These are phyloP conservation scores for Solanum stenotomum DNA, from an alignment of 257 asterid genomes.

Conservation along the genomic window DNA sequence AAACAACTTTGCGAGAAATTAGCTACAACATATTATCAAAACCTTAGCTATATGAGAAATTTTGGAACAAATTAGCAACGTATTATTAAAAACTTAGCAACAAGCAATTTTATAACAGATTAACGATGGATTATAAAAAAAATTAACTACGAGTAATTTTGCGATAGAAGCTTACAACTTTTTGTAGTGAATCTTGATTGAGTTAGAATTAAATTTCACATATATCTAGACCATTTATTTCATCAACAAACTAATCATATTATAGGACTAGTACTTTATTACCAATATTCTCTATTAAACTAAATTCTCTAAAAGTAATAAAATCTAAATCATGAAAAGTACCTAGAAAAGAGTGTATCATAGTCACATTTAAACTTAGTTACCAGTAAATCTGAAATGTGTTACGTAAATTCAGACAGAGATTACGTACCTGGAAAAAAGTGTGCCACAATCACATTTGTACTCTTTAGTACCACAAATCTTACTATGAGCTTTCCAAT, in stretches of 20 bases:
- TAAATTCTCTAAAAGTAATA: not conserved
- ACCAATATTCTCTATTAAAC: not conserved
- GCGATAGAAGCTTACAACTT: not conserved
- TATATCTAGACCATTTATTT: not conserved
- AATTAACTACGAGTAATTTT: not conserved
- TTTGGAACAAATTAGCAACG: not conserved
- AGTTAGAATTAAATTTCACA: not conserved
- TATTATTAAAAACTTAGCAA: not conserved
- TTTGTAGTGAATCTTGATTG: not conserved
- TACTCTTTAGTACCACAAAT: slow-evolving; percentile 93
- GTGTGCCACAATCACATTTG: slow-evolving; percentile 93
- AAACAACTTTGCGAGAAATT: no score
- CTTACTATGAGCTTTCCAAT: slow-evolving; percentile 94
- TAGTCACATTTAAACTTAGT: not conserved
- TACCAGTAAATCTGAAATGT: no score
- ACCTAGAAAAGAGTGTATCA: not conserved
- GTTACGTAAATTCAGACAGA: not conserved
- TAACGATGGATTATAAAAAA: not conserved
- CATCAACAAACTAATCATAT: not conserved
- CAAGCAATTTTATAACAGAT: not conserved
- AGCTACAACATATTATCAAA: not conserved
- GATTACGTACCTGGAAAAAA: slow-evolving; percentile 62
- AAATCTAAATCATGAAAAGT: not conserved
- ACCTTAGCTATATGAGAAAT: not conserved
- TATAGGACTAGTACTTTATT: not conserved